Evolutionary conservation across 2,329 filamentous ascomycete genomes (phyloP).

Genomic region (Colletotrichum sp.): DNA sequence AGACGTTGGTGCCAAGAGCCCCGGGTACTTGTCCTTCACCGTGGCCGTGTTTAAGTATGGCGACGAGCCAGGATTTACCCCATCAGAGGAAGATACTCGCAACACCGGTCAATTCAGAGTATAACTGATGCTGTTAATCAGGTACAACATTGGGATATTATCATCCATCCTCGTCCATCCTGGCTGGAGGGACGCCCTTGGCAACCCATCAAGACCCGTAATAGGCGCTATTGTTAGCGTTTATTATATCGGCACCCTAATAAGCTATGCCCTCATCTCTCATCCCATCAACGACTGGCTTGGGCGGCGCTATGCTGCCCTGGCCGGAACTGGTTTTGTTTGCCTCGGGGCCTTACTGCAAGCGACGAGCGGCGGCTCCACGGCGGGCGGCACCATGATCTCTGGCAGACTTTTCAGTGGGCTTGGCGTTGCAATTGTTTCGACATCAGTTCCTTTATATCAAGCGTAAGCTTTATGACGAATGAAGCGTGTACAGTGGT

Average conservation of each 20-base stretch:
- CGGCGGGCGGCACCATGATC: constrained; percentile 52
- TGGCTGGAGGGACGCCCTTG: constrained; percentile 53
- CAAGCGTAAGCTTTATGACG: constrained; percentile 46
- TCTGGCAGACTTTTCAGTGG: constrained; percentile 56
- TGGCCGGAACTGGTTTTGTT: constrained; percentile 49
- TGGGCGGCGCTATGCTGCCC: constrained; percentile 55
- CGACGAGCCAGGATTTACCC: background rate
- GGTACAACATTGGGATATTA: constrained; percentile 63
- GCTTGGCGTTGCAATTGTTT: constrained; percentile 57
- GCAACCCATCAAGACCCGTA: constrained; percentile 43
- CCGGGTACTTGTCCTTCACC: background rate
- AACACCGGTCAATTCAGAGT: background rate
- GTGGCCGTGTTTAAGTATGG: background rate
- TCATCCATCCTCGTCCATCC: constrained; percentile 60
- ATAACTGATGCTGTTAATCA: constrained; percentile 21
- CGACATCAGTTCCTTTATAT: constrained; percentile 61
- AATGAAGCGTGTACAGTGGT: background rate
- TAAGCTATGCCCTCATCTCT: constrained; percentile 58
- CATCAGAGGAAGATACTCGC: background rate
- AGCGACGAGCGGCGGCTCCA: constrained; percentile 42
- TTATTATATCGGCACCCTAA: constrained; percentile 62
- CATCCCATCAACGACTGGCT: constrained; percentile 54
- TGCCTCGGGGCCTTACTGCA: constrained; percentile 54
- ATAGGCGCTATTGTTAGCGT: constrained; percentile 59
- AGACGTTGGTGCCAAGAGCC: background rate